Base-by-base conservation (phyloP, 2,329 filamentous ascomycete genomes). In the Exophiala sp. region DNA sequence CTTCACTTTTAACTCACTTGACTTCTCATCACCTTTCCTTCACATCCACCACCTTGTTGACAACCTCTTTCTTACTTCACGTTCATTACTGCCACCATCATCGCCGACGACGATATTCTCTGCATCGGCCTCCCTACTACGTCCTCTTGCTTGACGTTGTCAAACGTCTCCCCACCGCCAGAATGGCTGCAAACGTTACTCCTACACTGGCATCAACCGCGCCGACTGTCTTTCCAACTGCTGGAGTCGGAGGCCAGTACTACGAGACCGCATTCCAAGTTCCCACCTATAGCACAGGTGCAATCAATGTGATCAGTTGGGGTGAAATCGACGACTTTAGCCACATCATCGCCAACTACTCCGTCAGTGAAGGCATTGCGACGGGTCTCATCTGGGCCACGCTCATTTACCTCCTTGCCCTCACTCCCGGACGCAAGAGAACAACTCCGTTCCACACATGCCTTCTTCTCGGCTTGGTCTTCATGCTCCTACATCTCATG, bases 361-460 rank as follows among this genome's bases (percentile, higher is more conserved):
- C 45, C 33, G 29, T 44, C 14, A 52, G 38, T 29, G 44, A 54
- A 36, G 58, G 58, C 35, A 47, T 58, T 21, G 50, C 55, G 8
- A 33, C 47, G 3, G 58, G 58, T 16, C 35, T 61, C 24, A 33
- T 52, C 38, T 58, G 55, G 55, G 55, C 53, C 11, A 54, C 58
- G 8, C 35, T 61, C 49, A 50, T 58, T 52, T 61, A 61, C 48
- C 52, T 61, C 10, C 55, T 58, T 9, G 55, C 55, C 16, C 47
- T 61, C 16, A 58, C 58, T 12, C 55, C 58, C 2, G 47, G 42
- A 35, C 50, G 38, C 44, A 61, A 61, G 47, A 55, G 58, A 51
- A 54, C 48, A 32, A 56, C 52, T 18, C 50, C 40, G 11, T 61
- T 61, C 45, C 58, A 61, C 48, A 54, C 34, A 32, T 52, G 49